Evolutionary conservation across 208 protist genomes (phyloP).

Genomic region (Trypanosoma avium): DNA sequence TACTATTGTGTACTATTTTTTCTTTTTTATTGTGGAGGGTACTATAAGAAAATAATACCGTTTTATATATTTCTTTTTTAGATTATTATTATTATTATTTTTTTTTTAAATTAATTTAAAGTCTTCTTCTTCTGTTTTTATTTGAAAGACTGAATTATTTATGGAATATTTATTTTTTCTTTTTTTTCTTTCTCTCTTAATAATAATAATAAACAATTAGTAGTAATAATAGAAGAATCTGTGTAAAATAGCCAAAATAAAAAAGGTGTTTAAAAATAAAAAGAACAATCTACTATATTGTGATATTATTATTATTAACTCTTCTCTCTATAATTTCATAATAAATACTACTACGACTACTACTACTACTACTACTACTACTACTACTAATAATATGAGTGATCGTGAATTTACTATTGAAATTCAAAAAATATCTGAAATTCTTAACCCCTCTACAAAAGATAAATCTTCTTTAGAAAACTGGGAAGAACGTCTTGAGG

Average conservation of each 20-base stretch:
- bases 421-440: conserved; percentile 33
- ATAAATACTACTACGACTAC: no score
- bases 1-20: no score
- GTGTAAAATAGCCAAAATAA: not conserved
- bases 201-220: not conserved
- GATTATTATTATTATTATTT: not conserved
- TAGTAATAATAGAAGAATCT: not conserved
- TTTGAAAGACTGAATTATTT: not conserved
- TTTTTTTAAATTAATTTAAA: not conserved
- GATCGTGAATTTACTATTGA: conserved; percentile 13
- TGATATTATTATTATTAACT: no score
- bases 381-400: not conserved
- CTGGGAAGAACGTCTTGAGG: conserved; percentile 29
- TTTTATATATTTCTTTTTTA: not conserved
- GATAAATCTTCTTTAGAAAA: conserved; percentile 16
- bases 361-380: no score
- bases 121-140: not conserved
- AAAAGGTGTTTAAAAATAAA: not conserved
- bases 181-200: not conserved
- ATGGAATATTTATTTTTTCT: no score
- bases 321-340: no score
- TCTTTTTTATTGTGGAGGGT: no score
- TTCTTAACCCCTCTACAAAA: conserved; percentile 19
- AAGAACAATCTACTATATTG: no score
- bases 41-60: no score